These are phyloP conservation scores for Globisporangium takayamanum DNA, from an alignment of 352 stramenopile species.

Conservation along the genomic window DNA sequence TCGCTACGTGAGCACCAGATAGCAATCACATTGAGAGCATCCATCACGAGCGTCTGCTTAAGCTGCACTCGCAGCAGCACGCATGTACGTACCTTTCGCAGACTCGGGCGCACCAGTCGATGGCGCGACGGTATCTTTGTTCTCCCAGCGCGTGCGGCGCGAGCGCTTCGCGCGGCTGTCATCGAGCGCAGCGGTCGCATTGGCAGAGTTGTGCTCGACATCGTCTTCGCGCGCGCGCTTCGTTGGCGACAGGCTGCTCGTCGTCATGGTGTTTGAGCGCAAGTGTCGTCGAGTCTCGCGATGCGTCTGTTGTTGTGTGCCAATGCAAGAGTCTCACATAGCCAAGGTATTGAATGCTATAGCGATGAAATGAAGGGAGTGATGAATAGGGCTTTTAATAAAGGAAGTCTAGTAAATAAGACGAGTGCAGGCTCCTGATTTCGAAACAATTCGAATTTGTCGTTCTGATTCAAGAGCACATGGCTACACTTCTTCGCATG, in stretches of 20 bases:
- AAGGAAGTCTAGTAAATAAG: too few relatives aligned
- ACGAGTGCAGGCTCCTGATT: too few relatives aligned
- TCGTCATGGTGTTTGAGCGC: neutral
- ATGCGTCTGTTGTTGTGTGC: neutral
- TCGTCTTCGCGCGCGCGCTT: slow-evolving; percentile 10
- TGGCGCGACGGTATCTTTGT: slow-evolving; percentile 1
- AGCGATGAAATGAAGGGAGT: too few relatives aligned
- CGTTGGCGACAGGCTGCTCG: slow-evolving; percentile 10
- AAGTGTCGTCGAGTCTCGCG: neutral
- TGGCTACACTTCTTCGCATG: neutral
- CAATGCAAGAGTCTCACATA: too few relatives aligned
- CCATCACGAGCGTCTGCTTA: neutral
- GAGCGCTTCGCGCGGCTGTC: slow-evolving; percentile 7
- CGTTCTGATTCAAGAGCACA: too few relatives aligned
- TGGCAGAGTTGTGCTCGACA: neutral
- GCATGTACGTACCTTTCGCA: slow-evolving; percentile 7
- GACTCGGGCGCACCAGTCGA: neutral
- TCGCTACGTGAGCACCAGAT: neutral
- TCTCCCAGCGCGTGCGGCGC: slow-evolving; percentile 15
- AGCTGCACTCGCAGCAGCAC: neutral
- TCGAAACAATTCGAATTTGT: too few relatives aligned
- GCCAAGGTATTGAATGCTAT: too few relatives aligned
- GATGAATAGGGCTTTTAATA: too few relatives aligned
- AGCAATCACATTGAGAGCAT: neutral
- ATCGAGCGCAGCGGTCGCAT: neutral